Percentiles rank a stretch among this genome's conserved stretches.
phyloP scores from a whole-genome alignment of 208 protist genomes.

The Tritrichomonas foetus region DNA sequence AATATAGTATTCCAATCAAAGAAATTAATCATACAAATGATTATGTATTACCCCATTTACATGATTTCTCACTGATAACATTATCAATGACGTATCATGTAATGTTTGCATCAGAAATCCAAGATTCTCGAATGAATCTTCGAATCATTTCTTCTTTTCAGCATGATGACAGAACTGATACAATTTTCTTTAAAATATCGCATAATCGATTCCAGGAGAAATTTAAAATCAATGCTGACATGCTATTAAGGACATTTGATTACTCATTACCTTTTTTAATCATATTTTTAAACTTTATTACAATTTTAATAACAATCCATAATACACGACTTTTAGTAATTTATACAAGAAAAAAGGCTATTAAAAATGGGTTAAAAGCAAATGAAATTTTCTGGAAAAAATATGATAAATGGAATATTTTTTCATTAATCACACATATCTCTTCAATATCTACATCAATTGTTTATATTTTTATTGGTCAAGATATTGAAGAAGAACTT shows the following conservation, averaged over 20 bases:
- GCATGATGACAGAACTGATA: background rate
- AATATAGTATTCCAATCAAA: background rate
- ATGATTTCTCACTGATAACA: background rate
- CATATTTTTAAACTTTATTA: background rate
- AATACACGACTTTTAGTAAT: background rate
- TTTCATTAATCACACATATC: background rate
- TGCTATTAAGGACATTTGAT: background rate
- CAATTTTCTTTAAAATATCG: background rate
- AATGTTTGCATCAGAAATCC: background rate
- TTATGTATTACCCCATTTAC: background rate
- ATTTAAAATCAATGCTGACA: background rate
- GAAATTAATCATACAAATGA: background rate
- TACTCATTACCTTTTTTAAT: background rate
- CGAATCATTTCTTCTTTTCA: background rate
- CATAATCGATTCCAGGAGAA: slow-evolving; percentile 13
- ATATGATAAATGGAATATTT: slow-evolving; percentile 29
- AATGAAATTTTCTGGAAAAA: background rate
- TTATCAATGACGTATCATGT: background rate
- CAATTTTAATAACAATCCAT: background rate
- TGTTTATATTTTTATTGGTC: background rate
- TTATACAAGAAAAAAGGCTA: background rate
- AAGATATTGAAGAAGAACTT: slow-evolving; percentile 14
- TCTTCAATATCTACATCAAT: background rate
- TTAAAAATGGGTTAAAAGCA: background rate
- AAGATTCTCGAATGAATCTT: background rate